Conservation (phyloP, 2,329 filamentous ascomycete species). For the Sordariomycetes sp. region DNA sequence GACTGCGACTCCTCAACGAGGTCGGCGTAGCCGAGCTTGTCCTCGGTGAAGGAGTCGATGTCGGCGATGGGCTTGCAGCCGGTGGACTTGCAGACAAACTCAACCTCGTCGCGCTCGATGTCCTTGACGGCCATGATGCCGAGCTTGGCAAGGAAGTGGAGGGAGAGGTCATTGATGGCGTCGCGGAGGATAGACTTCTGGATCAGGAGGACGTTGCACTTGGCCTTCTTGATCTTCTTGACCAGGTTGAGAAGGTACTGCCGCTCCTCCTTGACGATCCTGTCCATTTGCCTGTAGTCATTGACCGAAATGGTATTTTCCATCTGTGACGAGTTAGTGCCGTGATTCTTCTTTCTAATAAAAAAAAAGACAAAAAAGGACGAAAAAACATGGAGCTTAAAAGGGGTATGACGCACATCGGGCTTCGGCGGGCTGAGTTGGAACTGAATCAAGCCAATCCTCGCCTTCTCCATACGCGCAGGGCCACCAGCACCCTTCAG, state of each 20-base stretch:
- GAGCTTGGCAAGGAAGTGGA: slow-evolving; percentile 95
- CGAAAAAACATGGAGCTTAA: background rate
- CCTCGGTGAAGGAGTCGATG: slow-evolving; percentile 96
- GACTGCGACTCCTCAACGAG: slow-evolving; percentile 86
- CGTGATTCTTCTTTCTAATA: too few relatives aligned
- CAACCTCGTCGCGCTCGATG: slow-evolving; percentile 95
- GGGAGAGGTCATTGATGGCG: slow-evolving; percentile 91
- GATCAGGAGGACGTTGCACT: slow-evolving; percentile 96
- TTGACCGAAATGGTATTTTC: slow-evolving; percentile 99
- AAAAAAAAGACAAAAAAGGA: too few relatives aligned
- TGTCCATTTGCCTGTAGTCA: slow-evolving; percentile 99
- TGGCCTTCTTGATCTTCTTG: slow-evolving; percentile 99
- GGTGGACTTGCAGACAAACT: slow-evolving; percentile 98
- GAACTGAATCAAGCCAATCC: slow-evolving; percentile 95
- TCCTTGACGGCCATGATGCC: slow-evolving; percentile 96
- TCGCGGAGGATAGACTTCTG: slow-evolving; percentile 98
- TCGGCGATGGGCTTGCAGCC: slow-evolving; percentile 99
- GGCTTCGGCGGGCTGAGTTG: slow-evolving; percentile 97
- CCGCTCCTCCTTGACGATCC: slow-evolving; percentile 98
- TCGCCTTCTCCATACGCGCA: slow-evolving; percentile 90
- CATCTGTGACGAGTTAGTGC: slow-evolving; percentile 48
- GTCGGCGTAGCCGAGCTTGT: slow-evolving; percentile 91
- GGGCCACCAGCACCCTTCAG: slow-evolving; percentile 91
- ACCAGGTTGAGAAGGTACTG: slow-evolving; percentile 97
- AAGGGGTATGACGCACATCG: slow-evolving; percentile 49